phyloP scores from a whole-genome alignment of 257 asterid genomes.

The Lithospermum erythrorhizon region DNA sequence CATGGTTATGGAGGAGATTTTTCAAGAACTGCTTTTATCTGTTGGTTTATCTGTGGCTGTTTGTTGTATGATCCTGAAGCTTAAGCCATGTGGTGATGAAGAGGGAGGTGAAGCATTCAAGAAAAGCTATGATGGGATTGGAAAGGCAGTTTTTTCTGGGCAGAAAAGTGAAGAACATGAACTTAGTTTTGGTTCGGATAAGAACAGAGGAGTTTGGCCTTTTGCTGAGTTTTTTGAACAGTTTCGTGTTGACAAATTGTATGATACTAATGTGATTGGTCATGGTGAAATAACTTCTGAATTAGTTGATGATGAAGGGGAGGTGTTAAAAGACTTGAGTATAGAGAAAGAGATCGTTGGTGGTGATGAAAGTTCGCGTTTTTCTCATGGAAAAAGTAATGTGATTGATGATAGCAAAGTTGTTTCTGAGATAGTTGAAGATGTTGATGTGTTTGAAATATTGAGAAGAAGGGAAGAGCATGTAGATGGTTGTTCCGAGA shows the following conservation, averaged over 20 bases:
- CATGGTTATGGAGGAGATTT: conserved; percentile 4
- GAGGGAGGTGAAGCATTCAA: background rate
- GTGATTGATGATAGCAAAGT: conserved; percentile 3
- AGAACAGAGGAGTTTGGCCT: background rate
- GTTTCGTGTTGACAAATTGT: background rate
- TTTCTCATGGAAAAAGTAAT: background rate
- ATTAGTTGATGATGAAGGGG: conserved; percentile 1
- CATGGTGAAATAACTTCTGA: background rate
- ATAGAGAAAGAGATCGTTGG: background rate
- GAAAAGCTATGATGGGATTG: background rate
- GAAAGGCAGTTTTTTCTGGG: background rate
- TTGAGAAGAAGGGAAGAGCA: background rate
- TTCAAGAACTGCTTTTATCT: conserved; percentile 1
- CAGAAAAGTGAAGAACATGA: background rate
- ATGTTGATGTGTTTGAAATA: conserved; percentile 5
- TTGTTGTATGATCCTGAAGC: conserved; percentile 2
- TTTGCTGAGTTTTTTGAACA: background rate
- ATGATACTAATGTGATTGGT: background rate
- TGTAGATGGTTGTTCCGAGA: conserved; percentile 10
- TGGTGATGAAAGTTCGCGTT: conserved; percentile 3
- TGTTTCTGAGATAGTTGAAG: background rate
- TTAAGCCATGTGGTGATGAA: background rate
- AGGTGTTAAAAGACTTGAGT: background rate
- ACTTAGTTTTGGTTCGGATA: conserved; percentile 1
- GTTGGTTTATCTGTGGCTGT: conserved; percentile 4